Conservation (phyloP, 1,284 basidiomycete genomes). For the Schizophyllum commune region DNA sequence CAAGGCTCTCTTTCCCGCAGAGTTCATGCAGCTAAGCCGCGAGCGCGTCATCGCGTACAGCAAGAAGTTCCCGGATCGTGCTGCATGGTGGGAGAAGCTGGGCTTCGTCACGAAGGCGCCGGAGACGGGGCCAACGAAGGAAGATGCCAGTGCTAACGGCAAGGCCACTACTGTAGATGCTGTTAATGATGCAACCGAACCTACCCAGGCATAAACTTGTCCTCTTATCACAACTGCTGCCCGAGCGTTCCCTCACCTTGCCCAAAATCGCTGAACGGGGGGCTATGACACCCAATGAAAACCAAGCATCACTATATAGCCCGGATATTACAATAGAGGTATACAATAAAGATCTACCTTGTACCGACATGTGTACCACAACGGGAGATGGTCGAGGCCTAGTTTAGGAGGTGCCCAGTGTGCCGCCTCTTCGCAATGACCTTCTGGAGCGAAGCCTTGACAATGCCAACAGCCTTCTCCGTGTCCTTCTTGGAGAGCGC, state of each 20-base stretch:
- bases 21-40: slow-evolving; percentile 18
- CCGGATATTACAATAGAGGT: neutral
- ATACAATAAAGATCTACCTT: neutral
- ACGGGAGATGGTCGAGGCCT: neutral
- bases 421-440: slow-evolving; percentile 24
- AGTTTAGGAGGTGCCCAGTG: neutral
- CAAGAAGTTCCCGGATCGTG: slow-evolving; percentile 17
- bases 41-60: slow-evolving; percentile 22
- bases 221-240: too few species aligned
- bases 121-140: neutral
- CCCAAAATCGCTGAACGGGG: too few species aligned
- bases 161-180: neutral
- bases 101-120: slow-evolving; percentile 16
- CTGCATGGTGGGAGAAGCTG: slow-evolving; percentile 16
- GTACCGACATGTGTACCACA: neutral
- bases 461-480: slow-evolving; percentile 75
- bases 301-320: neutral
- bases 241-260: too few species aligned
- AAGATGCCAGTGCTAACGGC: too few species aligned
- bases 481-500: slow-evolving; percentile 84
- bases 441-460: slow-evolving; percentile 75
- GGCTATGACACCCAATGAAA: neutral
- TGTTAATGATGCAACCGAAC: neutral
- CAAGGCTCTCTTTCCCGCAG: slow-evolving; percentile 18
- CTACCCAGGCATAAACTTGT: neutral